Percentiles rank a stretch among this genome's conserved stretches.
Evolutionary conservation across 2,329 filamentous ascomycete genomes (phyloP).

Genomic region (Colletotrichum endophyticum): DNA sequence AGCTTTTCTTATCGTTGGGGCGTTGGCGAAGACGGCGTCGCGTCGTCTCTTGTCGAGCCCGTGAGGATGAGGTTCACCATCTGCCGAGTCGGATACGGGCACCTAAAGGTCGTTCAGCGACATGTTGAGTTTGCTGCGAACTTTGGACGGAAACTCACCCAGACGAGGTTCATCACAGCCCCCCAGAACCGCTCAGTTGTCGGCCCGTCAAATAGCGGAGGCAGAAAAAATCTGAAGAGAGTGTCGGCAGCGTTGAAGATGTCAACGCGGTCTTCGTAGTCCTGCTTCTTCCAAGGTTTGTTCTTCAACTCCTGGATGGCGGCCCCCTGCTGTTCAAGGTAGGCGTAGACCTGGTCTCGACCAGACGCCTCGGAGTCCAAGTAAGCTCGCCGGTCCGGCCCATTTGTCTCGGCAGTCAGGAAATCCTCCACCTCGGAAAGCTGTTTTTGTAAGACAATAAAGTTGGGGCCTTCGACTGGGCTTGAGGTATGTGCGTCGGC

Average conservation of each 20-base stretch:
- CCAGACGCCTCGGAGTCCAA: slow-evolving; percentile 16
- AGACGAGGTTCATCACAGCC: slow-evolving; percentile 34
- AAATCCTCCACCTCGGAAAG: slow-evolving; percentile 13
- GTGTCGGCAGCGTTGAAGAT: slow-evolving; percentile 45
- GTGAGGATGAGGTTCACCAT: neutral
- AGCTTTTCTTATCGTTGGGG: slow-evolving; percentile 9
- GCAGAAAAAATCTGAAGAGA: slow-evolving; percentile 48
- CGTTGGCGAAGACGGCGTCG: slow-evolving; percentile 8
- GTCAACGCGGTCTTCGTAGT: slow-evolving; percentile 39
- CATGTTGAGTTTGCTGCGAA: no score
- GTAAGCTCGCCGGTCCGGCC: slow-evolving; percentile 1
- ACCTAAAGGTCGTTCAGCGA: neutral
- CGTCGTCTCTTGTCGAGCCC: neutral
- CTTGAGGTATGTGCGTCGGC: neutral
- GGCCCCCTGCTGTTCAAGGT: slow-evolving; percentile 11
- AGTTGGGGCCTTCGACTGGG: slow-evolving; percentile 8
- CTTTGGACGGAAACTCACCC: slow-evolving; percentile 24
- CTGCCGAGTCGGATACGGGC: neutral
- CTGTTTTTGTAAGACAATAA: slow-evolving; percentile 10
- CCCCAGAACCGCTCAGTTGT: slow-evolving; percentile 50
- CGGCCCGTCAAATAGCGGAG: slow-evolving; percentile 35
- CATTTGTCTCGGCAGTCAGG: slow-evolving; percentile 8
- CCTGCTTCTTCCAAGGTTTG: slow-evolving; percentile 23
- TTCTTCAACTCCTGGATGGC: neutral
- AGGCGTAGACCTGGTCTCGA: slow-evolving; percentile 33